Conservation (phyloP, 2,329 filamentous ascomycete genomes). For the Alternaria angustiovoidea region DNA sequence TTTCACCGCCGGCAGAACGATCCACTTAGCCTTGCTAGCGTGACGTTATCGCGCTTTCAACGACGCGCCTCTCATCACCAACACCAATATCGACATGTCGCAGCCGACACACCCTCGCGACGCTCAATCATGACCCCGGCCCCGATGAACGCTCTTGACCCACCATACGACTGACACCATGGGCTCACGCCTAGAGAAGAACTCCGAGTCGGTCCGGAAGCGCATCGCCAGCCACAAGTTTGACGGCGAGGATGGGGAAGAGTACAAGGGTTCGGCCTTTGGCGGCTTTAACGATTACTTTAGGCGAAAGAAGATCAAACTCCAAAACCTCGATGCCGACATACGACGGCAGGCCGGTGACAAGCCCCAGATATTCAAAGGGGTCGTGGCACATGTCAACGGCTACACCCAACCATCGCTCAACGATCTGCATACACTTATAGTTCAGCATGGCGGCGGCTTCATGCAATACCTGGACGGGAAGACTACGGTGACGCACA, state of each 20-base stretch:
- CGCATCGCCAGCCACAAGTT: constrained; percentile 76
- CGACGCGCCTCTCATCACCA: constrained; percentile 17
- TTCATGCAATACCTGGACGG: constrained; percentile 95
- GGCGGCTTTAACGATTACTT: constrained; percentile 93
- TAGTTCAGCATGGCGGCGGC: constrained; percentile 92
- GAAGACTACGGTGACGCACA: constrained; percentile 95
- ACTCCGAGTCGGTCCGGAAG: constrained; percentile 67
- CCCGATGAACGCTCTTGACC: constrained; percentile 29
- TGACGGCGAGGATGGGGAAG: constrained; percentile 82
- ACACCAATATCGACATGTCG: constrained; percentile 7
- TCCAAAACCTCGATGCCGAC: constrained; percentile 91
- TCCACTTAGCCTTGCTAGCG: constrained; percentile 21
- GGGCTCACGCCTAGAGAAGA: constrained; percentile 69
- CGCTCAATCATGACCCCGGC: constrained; percentile 36
- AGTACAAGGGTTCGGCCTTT: constrained; percentile 87
- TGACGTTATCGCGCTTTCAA: constrained; percentile 15
- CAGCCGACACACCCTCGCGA: constrained; percentile 4
- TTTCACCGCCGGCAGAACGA: constrained; percentile 38
- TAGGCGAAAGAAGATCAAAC: constrained; percentile 92
- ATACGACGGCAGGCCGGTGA: constrained; percentile 73
- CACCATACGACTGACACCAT: constrained; percentile 50
- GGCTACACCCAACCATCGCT: constrained; percentile 95
- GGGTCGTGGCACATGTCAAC: constrained; percentile 88
- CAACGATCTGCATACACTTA: constrained; percentile 84
- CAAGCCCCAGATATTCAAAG: constrained; percentile 87